Evolutionary conservation across 2,329 filamentous ascomycete genomes (phyloP).

Genomic region (Aureobasidium sp.): DNA sequence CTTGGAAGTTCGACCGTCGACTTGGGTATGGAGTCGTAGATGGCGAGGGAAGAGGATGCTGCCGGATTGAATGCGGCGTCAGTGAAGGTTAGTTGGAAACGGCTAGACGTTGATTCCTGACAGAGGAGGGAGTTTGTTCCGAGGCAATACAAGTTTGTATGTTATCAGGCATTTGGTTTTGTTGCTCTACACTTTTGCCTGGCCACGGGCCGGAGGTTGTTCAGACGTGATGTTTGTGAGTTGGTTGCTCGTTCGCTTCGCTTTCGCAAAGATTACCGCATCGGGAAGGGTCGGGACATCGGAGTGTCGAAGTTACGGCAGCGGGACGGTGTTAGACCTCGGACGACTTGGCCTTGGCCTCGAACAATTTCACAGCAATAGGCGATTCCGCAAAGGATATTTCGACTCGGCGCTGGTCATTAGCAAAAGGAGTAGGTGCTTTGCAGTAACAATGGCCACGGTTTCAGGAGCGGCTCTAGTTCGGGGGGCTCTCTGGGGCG

Average conservation of each 20-base stretch:
- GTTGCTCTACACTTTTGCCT: not conserved
- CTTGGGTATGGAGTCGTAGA: too few species aligned
- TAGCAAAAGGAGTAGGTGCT: not conserved
- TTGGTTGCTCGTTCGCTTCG: not conserved
- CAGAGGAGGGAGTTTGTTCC: not conserved
- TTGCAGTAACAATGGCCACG: not conserved
- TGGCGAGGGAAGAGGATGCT: not conserved
- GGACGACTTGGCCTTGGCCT: conserved; percentile 1
- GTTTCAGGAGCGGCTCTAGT: not conserved
- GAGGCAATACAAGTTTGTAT: not conserved
- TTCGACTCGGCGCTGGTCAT: not conserved
- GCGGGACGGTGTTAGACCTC: not conserved
- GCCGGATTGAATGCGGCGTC: not conserved
- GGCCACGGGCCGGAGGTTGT: too few species aligned
- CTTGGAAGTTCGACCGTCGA: not conserved
- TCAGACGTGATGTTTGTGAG: not conserved
- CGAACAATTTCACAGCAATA: conserved; percentile 4
- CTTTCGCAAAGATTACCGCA: conserved; percentile 1
- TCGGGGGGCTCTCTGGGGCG: not conserved
- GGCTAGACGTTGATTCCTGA: not conserved
- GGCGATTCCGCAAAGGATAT: not conserved
- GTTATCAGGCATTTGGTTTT: not conserved
- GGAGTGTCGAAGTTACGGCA: not conserved
- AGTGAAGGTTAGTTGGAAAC: not conserved
- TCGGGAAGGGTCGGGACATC: not conserved